Conservation (phyloP, 495 filamentous ascomycete genomes). For the Bathelium albidoporum region DNA sequence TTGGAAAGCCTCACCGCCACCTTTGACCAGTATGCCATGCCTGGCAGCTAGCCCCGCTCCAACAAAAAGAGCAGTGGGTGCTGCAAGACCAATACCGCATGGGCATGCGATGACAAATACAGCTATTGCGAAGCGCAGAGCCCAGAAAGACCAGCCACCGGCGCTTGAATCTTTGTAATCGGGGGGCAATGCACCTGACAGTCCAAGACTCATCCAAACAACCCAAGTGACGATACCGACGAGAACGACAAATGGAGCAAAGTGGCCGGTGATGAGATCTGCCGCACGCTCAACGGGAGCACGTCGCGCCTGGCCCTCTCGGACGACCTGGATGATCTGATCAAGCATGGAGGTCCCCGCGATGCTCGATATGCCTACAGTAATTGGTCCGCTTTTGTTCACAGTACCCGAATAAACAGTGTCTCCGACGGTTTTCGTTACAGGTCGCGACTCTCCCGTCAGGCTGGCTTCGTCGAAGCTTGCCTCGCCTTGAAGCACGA, state of each 20-base stretch:
- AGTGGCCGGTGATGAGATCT: slow-evolving; percentile 75
- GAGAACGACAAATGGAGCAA: slow-evolving; percentile 75
- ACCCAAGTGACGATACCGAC: slow-evolving; percentile 76
- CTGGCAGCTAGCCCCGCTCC: slow-evolving; percentile 80
- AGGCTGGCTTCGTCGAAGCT: slow-evolving; percentile 84
- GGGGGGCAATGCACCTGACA: slow-evolving; percentile 53
- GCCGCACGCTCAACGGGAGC: slow-evolving; percentile 82
- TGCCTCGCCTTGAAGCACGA: slow-evolving; percentile 50
- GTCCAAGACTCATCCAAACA: slow-evolving; percentile 69
- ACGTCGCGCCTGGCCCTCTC: slow-evolving; percentile 79
- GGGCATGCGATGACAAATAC: slow-evolving; percentile 95
- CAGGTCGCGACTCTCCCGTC: slow-evolving; percentile 74
- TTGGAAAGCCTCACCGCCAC: slow-evolving; percentile 93
- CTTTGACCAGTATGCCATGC: slow-evolving; percentile 83
- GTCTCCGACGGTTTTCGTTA: slow-evolving; percentile 62
- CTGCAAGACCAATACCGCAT: slow-evolving; percentile 83
- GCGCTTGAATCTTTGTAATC: slow-evolving; percentile 55
- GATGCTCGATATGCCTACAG: slow-evolving; percentile 57
- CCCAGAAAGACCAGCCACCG: slow-evolving; percentile 80
- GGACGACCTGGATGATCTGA: slow-evolving; percentile 78
- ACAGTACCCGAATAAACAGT: slow-evolving; percentile 76
- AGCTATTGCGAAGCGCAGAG: slow-evolving; percentile 82
- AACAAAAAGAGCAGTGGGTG: slow-evolving; percentile 88
- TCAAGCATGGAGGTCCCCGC: slow-evolving; percentile 82
- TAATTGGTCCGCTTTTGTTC: slow-evolving; percentile 64